These are phyloP conservation scores for Tuber microsphaerosporum DNA, from an alignment of 495 filamentous ascomycete species.

Conservation along the genomic window DNA sequence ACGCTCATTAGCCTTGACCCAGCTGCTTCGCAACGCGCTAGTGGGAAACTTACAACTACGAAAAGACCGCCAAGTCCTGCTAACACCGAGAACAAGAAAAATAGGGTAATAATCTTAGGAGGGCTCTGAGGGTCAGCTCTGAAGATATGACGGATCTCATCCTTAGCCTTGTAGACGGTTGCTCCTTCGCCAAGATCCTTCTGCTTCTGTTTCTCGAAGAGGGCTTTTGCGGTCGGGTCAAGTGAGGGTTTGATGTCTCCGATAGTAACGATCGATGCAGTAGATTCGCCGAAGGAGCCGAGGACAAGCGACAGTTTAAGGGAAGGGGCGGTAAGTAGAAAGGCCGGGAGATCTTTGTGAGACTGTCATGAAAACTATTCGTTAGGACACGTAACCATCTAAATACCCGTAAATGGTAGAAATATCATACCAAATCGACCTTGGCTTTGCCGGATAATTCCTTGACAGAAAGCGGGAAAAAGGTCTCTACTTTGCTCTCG, in stretches of 20 bases:
- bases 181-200: slow-evolving; percentile 36
- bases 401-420: background rate
- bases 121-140: slow-evolving; percentile 68
- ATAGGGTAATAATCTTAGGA: slow-evolving; percentile 69
- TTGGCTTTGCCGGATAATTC: slow-evolving; percentile 60
- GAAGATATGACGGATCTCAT: slow-evolving; percentile 89
- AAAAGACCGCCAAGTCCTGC: slow-evolving; percentile 66
- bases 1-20: slow-evolving; percentile 5
- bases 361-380: slow-evolving; percentile 52
- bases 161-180: slow-evolving; percentile 32
- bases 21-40: background rate
- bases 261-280: slow-evolving; percentile 20
- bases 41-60: slow-evolving; percentile 53
- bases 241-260: slow-evolving; percentile 34
- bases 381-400: slow-evolving; percentile 15
- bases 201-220: slow-evolving; percentile 50
- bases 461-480: slow-evolving; percentile 76
- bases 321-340: slow-evolving; percentile 62
- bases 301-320: slow-evolving; percentile 74
- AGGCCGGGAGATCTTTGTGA: slow-evolving; percentile 80
- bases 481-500: slow-evolving; percentile 72
- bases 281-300: slow-evolving; percentile 66
- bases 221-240: slow-evolving; percentile 55
- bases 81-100: slow-evolving; percentile 65
- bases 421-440: slow-evolving; percentile 59